phyloP scores from a whole-genome alignment of 2,329 filamentous ascomycete genomes.

The Podosphaera xanthii region DNA sequence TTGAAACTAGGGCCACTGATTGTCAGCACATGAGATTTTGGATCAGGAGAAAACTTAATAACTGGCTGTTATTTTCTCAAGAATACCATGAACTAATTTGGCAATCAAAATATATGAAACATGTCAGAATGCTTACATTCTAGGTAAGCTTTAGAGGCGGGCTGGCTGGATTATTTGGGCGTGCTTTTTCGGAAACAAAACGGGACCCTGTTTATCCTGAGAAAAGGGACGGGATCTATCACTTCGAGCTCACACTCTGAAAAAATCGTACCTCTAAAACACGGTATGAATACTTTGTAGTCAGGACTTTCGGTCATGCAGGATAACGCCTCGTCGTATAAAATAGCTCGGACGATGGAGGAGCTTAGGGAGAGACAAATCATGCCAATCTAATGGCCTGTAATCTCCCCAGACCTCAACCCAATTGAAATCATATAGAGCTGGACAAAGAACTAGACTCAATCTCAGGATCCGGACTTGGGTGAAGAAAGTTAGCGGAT shows the following conservation, averaged over 20 bases:
- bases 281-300: no score
- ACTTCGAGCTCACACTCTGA: no score
- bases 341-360: not conserved
- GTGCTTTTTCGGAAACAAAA: not conserved
- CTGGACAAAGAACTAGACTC: slow-evolving; percentile 8
- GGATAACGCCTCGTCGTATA: not conserved
- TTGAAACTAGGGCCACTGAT: no score
- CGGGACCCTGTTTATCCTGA: not conserved
- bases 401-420: slow-evolving; percentile 6
- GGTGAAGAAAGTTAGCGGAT: slow-evolving; percentile 1
- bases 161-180: no score
- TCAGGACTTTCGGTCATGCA: not conserved
- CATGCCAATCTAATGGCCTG: slow-evolving; percentile 5
- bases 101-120: no score
- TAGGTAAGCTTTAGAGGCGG: no score
- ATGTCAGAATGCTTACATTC: no score
- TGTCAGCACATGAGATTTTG: no score
- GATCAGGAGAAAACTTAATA: no score
- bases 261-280: no score
- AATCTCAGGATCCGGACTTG: slow-evolving; percentile 5
- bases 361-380: not conserved
- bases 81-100: no score
- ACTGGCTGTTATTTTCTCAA: no score
- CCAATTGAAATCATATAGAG: slow-evolving; percentile 7
- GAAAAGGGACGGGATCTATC: not conserved